A percentile compares a stretch with the other conserved stretches of the same genome.
These are phyloP conservation scores for Penicillium sp. DNA, from an alignment of 2,329 filamentous ascomycete genomes.

Conservation along the genomic window DNA sequence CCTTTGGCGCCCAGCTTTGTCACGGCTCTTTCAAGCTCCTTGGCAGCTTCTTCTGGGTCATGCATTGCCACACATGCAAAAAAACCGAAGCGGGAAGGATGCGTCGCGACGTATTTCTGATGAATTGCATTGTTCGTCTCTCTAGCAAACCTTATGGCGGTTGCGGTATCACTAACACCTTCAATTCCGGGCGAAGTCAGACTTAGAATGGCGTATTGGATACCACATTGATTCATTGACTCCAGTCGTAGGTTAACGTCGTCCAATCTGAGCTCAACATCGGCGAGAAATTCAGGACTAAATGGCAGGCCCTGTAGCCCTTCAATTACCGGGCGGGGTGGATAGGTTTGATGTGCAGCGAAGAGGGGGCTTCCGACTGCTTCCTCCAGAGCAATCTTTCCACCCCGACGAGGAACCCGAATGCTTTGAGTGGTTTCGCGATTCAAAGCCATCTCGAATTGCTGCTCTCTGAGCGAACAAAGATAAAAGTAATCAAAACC, in stretches of 20 bases:
- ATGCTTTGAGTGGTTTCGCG: not conserved
- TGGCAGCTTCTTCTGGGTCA: not conserved
- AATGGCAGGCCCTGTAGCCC: not conserved
- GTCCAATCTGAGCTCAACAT: not conserved
- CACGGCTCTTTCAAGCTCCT: not conserved
- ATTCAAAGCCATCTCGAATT: not conserved
- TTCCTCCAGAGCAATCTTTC: not conserved
- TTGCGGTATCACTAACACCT: not conserved
- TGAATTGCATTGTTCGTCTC: not conserved
- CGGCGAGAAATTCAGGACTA: not conserved
- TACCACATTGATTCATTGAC: not conserved
- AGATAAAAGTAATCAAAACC: rapidly evolving
- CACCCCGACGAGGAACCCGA: not conserved
- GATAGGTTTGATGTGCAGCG: not conserved
- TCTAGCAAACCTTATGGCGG: not conserved
- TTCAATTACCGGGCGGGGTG: not conserved
- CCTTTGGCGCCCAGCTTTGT: not conserved
- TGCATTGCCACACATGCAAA: not conserved
- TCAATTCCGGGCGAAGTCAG: not conserved
- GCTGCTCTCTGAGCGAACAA: not conserved
- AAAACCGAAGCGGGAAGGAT: not conserved
- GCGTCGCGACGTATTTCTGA: not conserved
- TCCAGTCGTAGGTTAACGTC: not conserved
- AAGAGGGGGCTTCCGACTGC: not conserved
- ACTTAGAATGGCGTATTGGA: not conserved